Evolutionary conservation across 306 rosid genomes (phyloP), one percentile per base, ranked within the genome.

Genomic region (Urtica urens): DNA sequence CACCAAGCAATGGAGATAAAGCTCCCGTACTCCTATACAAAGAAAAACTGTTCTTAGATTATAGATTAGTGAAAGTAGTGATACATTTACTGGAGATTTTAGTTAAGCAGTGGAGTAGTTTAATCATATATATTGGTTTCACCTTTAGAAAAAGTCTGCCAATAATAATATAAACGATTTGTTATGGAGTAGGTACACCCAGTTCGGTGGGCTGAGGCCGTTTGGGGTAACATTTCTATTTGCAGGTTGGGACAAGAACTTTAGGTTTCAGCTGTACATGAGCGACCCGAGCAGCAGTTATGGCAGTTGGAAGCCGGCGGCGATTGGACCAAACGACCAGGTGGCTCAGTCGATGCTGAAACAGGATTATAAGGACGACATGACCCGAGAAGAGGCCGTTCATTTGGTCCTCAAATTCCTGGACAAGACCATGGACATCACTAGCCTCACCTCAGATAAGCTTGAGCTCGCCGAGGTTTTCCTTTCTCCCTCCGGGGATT

Each of bases 381-480:
- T 70, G 24, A 53, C 64, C 4, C 58, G 68, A 49, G 68, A 70
- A 59, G 76, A 64, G 48, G 64, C 71, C 0, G 66, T 64, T 42
- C 64, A 64, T 50, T 57, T 70, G 27, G 72, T 68, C 24, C 60
- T 70, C 23, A 70, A 70, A 71, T 71, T 64, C 43, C 71, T 70
- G 26, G 64, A 71, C 34, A 70, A 70, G 47, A 64, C 76, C 22
- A 70, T 64, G 76, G 76, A 70, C 48, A 70, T 71, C 71, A 70
- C 76, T 12, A 70, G 67, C 44, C 57, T 70, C 6, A 64, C 68
- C 51, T 60, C 72, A n/a, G 72, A 70, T 22, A 70, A 70, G 57
- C 71, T 70, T 25, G 76, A 70, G 49, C 59, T 70, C 26, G 64
- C 72, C 23, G 76, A 64, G 64, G 57, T 70, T 13, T 64, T 64